Evolutionary conservation across 345 rosid genomes (phyloP), one percentile per base, ranked within the genome.

Genomic region (Raphanus sativus): DNA sequence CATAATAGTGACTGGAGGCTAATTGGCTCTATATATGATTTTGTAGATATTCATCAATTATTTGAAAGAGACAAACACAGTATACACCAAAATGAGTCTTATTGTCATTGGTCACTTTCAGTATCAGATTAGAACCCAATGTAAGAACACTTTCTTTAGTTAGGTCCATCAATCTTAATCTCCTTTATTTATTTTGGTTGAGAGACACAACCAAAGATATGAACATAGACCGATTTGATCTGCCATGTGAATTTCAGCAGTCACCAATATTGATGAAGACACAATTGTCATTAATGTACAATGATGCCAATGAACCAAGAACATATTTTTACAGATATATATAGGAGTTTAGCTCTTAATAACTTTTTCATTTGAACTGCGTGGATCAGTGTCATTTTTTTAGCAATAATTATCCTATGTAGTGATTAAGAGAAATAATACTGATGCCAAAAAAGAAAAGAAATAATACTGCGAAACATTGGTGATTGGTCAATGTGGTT

Each of bases 41-140:
- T 76, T 76, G 80, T 76, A 74, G 15, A 62, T 69, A 69, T 76
- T 69, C 80, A 50, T 69, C 80, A 76, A 76, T 76, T 76, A 69
- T 69, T 69, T 50, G 74, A 76, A 33, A 69, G 42, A 62, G 80
- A 76, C 80, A 62, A 50, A 32, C 26, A 12, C 52, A 48, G 54
- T 75, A 45, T 30, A 45, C 69, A 33, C 80, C 80, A 69, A 61
- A 38, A 62, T 33, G 40, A 61, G 55, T 76, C 56, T 62, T 52
- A 50, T 50, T 62, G n/a, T 34, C 54, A 16, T 25, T 58, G 8
- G 29, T 67, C 45, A 67, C 29, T 15, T 62, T 76, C 69, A 50
- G 21, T n/a, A 52, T 25, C 69, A 34, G 9, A 67, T 62, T 62
- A 32, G 68, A 68, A 69, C 5, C 68, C 48, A 48, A 61, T 61